Percentiles rank a stretch among this genome's conserved stretches.
phyloP scores from a whole-genome alignment of 495 filamentous ascomycete species.

The Penicillium goetzii region DNA sequence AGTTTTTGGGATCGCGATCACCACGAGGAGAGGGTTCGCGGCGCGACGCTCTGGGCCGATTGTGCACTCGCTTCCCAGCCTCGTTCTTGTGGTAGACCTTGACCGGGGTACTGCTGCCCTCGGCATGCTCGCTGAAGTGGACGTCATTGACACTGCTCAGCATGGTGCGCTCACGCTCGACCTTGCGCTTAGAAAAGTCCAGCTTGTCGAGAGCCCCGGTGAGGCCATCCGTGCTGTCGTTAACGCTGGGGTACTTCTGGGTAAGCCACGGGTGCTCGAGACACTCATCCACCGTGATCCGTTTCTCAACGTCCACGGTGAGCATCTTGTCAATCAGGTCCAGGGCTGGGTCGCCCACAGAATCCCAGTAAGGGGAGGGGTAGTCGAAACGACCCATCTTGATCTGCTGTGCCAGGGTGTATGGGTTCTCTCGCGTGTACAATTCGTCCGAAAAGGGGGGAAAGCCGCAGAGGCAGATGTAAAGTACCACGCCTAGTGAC shows the following conservation, averaged over 20 bases:
- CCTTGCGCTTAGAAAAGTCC: constrained; percentile 82
- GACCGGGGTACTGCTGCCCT: constrained; percentile 59
- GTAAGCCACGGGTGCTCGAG: constrained; percentile 91
- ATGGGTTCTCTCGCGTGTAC: constrained; percentile 74
- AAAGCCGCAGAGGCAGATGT: constrained; percentile 98
- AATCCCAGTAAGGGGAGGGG: constrained; percentile 97
- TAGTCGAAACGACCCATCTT: constrained; percentile 88
- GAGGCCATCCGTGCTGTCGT: constrained; percentile 92
- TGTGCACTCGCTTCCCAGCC: constrained; percentile 47
- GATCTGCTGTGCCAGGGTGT: constrained; percentile 88
- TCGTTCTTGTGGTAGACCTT: constrained; percentile 83
- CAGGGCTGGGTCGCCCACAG: constrained; percentile 83
- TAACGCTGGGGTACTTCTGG: constrained; percentile 46
- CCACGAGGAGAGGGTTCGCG: constrained; percentile 65
- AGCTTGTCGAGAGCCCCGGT: constrained; percentile 79
- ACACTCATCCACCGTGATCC: constrained; percentile 88
- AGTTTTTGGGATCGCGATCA: constrained; percentile 69
- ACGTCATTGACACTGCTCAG: constrained; percentile 82
- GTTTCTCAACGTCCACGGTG: constrained; percentile 77
- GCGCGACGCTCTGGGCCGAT: constrained; percentile 33
- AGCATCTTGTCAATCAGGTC: constrained; percentile 97
- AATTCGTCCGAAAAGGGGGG: constrained; percentile 97
- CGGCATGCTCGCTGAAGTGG: constrained; percentile 64
- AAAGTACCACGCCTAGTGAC: constrained; percentile 97
- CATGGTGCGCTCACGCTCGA: constrained; percentile 80